phyloP scores from a whole-genome alignment of 495 filamentous ascomycete species.

The Penicillium parvum region DNA sequence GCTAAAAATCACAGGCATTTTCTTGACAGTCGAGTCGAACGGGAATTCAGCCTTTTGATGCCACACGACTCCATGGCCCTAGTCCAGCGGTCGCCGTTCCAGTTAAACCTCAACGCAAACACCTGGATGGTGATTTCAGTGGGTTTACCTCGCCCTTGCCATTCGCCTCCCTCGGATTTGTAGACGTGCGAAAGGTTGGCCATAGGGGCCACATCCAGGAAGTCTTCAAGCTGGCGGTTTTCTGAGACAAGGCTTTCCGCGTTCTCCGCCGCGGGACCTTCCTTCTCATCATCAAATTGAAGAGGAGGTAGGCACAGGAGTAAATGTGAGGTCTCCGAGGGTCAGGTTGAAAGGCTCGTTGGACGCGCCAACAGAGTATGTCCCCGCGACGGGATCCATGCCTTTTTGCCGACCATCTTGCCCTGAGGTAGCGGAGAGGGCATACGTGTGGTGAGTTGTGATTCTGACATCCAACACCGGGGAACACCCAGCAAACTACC shows the following conservation, averaged over 20 bases:
- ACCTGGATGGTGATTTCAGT: conserved; percentile 62
- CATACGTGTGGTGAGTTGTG: too few species aligned
- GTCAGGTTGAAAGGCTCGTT: conserved; percentile 48
- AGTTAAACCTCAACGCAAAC: conserved; percentile 52
- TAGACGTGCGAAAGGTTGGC: conserved; percentile 55
- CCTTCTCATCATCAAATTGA: conserved; percentile 19
- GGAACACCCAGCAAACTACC: too few species aligned
- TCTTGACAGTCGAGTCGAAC: conserved; percentile 58
- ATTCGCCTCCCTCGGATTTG: conserved; percentile 36
- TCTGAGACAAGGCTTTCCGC: conserved; percentile 15
- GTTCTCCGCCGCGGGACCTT: conserved; percentile 13
- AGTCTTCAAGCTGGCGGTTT: conserved; percentile 33
- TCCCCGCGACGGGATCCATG: conserved; percentile 61
- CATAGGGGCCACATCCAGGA: conserved; percentile 51
- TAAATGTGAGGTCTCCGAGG: conserved; percentile 38
- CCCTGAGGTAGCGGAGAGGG: conserved; percentile 86
- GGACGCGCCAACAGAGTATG: conserved; percentile 47
- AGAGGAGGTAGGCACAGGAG: conserved; percentile 25
- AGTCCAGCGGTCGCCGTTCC: conserved; percentile 45
- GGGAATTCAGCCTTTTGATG: conserved; percentile 50
- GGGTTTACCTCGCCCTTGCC: conserved; percentile 54
- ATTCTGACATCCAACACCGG: too few species aligned
- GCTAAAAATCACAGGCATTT: conserved; percentile 53
- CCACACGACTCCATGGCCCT: conserved; percentile 40
- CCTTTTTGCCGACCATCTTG: conserved; percentile 71